Percentiles rank a stretch among this genome's conserved stretches.
Evolutionary conservation across 768 basidiomycete genomes (phyloP).

Genomic region (Amanita rimosa): DNA sequence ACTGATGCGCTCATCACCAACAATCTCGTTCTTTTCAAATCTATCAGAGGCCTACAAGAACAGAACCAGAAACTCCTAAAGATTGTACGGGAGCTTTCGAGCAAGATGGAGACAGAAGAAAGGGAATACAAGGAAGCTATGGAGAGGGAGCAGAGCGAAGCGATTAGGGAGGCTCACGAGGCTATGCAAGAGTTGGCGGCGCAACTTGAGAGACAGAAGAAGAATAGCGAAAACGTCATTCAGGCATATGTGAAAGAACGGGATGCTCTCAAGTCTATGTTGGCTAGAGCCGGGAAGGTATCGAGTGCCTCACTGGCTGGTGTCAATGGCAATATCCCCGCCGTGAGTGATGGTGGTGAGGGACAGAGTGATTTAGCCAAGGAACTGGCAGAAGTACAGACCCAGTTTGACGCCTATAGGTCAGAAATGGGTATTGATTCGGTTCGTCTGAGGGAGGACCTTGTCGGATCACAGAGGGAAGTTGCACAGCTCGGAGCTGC

Average conservation of each 20-base stretch:
- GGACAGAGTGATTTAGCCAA: slow-evolving; percentile 29
- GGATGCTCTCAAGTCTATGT: slow-evolving; percentile 72
- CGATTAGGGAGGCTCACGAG: slow-evolving; percentile 80
- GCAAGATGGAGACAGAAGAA: slow-evolving; percentile 80
- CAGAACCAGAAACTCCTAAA: slow-evolving; percentile 87
- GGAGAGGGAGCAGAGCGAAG: slow-evolving; percentile 67
- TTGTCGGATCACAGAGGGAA: slow-evolving; percentile 54
- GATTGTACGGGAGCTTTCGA: slow-evolving; percentile 73
- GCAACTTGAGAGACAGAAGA: slow-evolving; percentile 72
- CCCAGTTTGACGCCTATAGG: slow-evolving; percentile 72
- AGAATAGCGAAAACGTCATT: slow-evolving; percentile 54
- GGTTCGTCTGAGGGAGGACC: slow-evolving; percentile 59
- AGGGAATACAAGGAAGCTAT: slow-evolving; percentile 58
- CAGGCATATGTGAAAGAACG: slow-evolving; percentile 82
- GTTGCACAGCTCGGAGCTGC: slow-evolving; percentile 49
- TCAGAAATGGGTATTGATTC: slow-evolving; percentile 76
- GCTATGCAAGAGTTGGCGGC: slow-evolving; percentile 70
- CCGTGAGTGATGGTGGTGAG: slow-evolving; percentile 5
- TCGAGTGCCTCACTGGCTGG: slow-evolving; percentile 12
- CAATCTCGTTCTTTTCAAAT: slow-evolving; percentile 79
- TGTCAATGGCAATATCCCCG: slow-evolving; percentile 8
- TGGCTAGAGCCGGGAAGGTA: slow-evolving; percentile 39
- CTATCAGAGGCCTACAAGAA: slow-evolving; percentile 69
- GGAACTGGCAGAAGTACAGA: slow-evolving; percentile 64
- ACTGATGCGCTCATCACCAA: slow-evolving; percentile 80